Evolutionary conservation across 2,329 filamentous ascomycete genomes (phyloP), one percentile per base, ranked within the genome.

Genomic region (Neonectria ditissima): DNA sequence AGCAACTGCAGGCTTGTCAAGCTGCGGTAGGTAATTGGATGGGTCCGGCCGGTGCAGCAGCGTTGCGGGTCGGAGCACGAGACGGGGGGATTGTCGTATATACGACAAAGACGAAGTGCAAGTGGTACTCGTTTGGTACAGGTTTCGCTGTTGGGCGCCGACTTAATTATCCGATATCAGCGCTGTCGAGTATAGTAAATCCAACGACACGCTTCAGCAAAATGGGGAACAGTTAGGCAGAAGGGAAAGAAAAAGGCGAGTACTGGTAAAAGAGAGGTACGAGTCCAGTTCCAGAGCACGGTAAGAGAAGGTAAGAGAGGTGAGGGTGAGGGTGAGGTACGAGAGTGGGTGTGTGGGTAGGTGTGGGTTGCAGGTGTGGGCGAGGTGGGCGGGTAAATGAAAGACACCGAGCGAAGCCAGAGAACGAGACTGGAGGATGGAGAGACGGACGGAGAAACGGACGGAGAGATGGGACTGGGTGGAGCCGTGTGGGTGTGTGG

Each of bases 41-140:
- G 54, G 60, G 53, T 34, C 43, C 34, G 24, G 55, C 34, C 26
- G 43, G 60, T 47, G 20, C 55, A 63, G 60, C 43, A 41, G 45
- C 32, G 54, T 58, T 63, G 60, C 54, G 50, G 60, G 55, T 50
- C 60, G 34, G 55, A 55, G 55, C 34, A 51, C 55, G 50, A 44
- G 50, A 63, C 43, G 54, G 59, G 54, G 54, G 34, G 28, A 11
- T 44, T 41, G 26, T 58, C 34, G 55, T 58, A 63, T 58, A 58
- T 39, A 63, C 55, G 28, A 63, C 34, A 11, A 30, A 43, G 28
- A 26, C 41, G 32, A 7, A 37, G 37, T 52, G 26, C 51, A 18
- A 11, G 45, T 44, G 30, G 54, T 8, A 22, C 18, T n/a, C 2
- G 34, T 37, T n/a, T 26, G 30, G 16, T 30, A 24, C 14, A 18